Evolutionary conservation across 139 green algal genomes (phyloP), one percentile per base, ranked within the genome.

Genomic region (Chlamydomonas applanata): DNA sequence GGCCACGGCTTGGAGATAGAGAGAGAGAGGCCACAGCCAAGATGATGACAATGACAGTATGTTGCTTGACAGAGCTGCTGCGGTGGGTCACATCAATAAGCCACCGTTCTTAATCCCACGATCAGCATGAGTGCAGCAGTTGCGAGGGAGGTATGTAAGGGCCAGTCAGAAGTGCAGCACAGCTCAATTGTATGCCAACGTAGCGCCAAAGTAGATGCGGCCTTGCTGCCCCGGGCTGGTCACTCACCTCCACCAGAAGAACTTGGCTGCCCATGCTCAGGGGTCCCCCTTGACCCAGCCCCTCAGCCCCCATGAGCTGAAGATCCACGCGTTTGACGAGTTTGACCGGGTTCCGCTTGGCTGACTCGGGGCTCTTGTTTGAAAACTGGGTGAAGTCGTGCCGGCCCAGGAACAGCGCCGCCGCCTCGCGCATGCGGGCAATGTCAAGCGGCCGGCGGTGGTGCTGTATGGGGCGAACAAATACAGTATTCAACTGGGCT

Each of bases 311-410:
- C 30, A 91, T 82, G 3, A 83, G 68, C 52, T 69, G 40, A 9
- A 93, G 57, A 1, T 91, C 84, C 30, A 91, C 83, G 4, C 86
- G 71, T 44, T 71, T 40, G 22, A 97, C 76, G 11, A 36, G 82
- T 60, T 91, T 88, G 16, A 90, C 70, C 1, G 90, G 83, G 74
- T 87, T 82, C 56, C 82, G 81, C 34, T 63, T 53, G 59, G 56
- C 36, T 16, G 69, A 69, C 27, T 78, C 61, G 3, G 69, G 60
- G 0, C 44, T 66, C 20, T 64, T 61, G 72, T 93, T 94, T 19
- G 78, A 77, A 59, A 93, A 93, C 80, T 83, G 77, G 3, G 79
- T 83, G 63, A 95, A 97, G 78, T 96, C 86, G 75, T 94, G 89
- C 3, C 53, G 74, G 30, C 92, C 92, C 32, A 84, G 67, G 52